phyloP scores from a whole-genome alignment of 1,284 basidiomycete genomes.

The Fomitopsis schrenkii region DNA sequence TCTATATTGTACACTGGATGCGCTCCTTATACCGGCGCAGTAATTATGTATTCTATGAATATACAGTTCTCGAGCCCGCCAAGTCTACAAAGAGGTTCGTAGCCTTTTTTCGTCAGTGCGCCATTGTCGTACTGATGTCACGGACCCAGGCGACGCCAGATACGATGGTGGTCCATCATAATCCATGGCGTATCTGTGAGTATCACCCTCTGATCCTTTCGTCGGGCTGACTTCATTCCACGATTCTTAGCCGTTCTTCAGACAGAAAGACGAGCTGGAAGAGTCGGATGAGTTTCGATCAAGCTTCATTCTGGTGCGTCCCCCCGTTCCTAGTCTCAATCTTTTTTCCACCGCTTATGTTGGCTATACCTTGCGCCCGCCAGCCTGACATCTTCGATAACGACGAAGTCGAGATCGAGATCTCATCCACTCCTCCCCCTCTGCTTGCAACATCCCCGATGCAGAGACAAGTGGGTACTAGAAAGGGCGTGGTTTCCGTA shows the following conservation, averaged over 20 bases:
- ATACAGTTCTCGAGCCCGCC: not conserved
- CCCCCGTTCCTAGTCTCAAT: not conserved
- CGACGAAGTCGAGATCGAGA: conserved; percentile 51
- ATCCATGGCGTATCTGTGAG: not conserved
- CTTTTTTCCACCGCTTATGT: not conserved
- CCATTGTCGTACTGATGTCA: not conserved
- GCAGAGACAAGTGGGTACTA: not conserved
- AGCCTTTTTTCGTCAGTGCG: not conserved
- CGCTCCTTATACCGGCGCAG: too few species aligned
- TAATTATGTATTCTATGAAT: too few species aligned
- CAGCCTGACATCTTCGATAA: conserved; percentile 24
- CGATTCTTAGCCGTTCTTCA: not conserved
- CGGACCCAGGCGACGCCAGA: not conserved
- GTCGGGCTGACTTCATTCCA: not conserved
- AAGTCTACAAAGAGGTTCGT: not conserved
- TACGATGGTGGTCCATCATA: not conserved
- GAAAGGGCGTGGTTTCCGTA: not conserved
- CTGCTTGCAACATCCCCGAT: not conserved
- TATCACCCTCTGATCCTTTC: not conserved
- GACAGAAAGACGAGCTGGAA: not conserved
- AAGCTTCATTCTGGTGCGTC: conserved; percentile 4
- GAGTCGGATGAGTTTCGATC: conserved; percentile 4
- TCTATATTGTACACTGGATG: not conserved
- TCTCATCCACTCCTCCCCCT: conserved; percentile 43
- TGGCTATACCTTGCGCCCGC: not conserved